Conservation (phyloP, 2,329 filamentous ascomycete genomes). For the Curvularia verruculosa region DNA sequence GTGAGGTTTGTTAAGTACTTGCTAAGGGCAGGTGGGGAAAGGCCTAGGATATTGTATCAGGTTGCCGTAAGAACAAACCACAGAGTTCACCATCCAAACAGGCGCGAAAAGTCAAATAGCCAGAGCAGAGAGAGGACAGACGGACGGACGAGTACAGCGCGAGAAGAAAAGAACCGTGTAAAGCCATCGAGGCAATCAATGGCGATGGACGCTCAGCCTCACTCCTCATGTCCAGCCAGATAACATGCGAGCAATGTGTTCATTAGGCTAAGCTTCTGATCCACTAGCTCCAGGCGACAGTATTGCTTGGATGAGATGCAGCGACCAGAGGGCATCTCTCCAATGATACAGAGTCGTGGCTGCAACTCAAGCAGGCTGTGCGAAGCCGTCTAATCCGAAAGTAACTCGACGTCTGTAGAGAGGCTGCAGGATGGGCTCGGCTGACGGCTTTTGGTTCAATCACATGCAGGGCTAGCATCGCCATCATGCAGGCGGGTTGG, state of each 20-base stretch:
- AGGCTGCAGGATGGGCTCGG: constrained; percentile 21
- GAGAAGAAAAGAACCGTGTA: constrained; percentile 13
- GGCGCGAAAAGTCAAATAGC: background rate
- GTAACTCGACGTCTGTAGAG: constrained; percentile 3
- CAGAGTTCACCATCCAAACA: constrained; percentile 2
- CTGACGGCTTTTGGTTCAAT: constrained; percentile 16
- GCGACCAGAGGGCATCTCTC: constrained; percentile 13
- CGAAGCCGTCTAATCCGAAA: constrained; percentile 14
- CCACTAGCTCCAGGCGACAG: constrained; percentile 17
- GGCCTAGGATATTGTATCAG: background rate
- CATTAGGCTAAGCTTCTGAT: constrained; percentile 21
- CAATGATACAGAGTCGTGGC: constrained; percentile 29
- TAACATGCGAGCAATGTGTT: constrained; percentile 10
- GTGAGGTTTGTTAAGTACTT: background rate
- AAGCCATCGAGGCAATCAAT: constrained; percentile 2
- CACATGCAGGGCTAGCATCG: constrained; percentile 19
- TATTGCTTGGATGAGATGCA: constrained; percentile 27
- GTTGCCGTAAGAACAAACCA: background rate
- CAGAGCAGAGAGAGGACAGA: constrained; percentile 1
- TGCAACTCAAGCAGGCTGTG: constrained; percentile 28
- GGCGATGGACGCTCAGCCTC: constrained; percentile 20
- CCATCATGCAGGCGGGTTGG: constrained; percentile 17
- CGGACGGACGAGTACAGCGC: background rate
- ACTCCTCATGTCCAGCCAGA: constrained; percentile 12
- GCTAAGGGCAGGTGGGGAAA: background rate